Evolutionary conservation across 169 alveolate species (phyloP), one percentile per base, ranked within the genome.

Genomic region (Condylostoma magnum): DNA sequence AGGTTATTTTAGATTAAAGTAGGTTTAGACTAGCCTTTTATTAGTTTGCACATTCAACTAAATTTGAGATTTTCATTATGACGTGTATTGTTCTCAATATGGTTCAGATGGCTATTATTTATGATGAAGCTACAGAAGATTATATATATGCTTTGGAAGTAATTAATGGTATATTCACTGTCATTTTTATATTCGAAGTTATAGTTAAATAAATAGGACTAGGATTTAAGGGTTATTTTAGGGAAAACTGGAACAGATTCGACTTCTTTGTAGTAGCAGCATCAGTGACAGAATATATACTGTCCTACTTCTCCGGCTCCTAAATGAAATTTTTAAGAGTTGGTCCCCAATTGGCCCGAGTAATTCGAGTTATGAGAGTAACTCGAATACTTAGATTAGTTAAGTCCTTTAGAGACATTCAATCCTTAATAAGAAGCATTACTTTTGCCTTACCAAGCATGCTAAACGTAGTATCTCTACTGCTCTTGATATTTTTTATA

Each of bases 91-190:
- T 86, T 0, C 71, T 85, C 25, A 90, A 90, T 68, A 84, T 93
- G 87, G 28, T 88, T 46, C 77, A 85, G 10, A 90, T 89, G 94
- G 97, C 92, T 1, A 77, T 84, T 81, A 56, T 56, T 38, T 85
- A 69, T 69, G 97, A 92, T 51, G 89, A 83, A 25, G 44, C 75
- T 30, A 48, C 82, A 27, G 55, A 70, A 12, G 76, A 18, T 2
- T 91, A 85, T 55, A 69, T 70, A 0, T 3, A 27, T 52, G 69
- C 75, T 6, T 69, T 90, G 6, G 76, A 83, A 10, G 15, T 33
- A n/a, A 52, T 83, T 30, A 90, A 87, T 47, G 68, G 73, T 43
- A 38, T 74, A 10, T 66, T 66, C 28, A 66, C 75, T 25, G 20
- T 66, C 6, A 47, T 66, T 8, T 66, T 66, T 28, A 31, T 51